A percentile compares a stretch with the other conserved stretches of the same genome.
Conservation (phyloP, 495 filamentous ascomycete species). For the Cudoniella acicularis region DNA sequence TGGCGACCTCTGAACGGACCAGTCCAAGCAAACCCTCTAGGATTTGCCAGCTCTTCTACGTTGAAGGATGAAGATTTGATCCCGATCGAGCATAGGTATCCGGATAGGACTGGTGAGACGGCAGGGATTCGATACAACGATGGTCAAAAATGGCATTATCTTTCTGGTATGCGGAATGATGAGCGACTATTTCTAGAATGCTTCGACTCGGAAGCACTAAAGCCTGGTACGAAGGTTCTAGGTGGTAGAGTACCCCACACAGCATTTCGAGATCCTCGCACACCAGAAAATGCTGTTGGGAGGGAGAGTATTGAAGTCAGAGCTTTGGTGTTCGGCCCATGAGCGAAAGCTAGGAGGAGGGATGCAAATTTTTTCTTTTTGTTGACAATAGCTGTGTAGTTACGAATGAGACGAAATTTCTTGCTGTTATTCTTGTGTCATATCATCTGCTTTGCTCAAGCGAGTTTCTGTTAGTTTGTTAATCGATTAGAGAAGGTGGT, state of each 20-base stretch:
- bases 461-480: too few species aligned
- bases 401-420: too few species aligned
- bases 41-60: conserved; percentile 59
- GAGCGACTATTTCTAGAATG: conserved; percentile 82
- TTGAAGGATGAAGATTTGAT: conserved; percentile 64
- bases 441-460: too few species aligned
- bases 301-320: conserved; percentile 87
- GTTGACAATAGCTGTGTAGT: too few species aligned
- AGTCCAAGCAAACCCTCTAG: conserved; percentile 66
- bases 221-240: conserved; percentile 43
- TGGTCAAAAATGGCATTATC: conserved; percentile 70
- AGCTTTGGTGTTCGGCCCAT: conserved; percentile 72
- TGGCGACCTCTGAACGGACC: conserved; percentile 79
- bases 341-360: too few species aligned
- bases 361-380: too few species aligned
- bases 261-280: conserved; percentile 73
- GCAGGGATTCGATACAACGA: conserved; percentile 62
- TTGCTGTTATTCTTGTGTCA: too few species aligned
- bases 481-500: too few species aligned
- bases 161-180: conserved; percentile 69
- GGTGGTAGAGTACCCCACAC: conserved; percentile 73
- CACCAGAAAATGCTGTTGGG: conserved; percentile 51
- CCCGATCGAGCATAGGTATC: conserved; percentile 71
- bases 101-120: conserved; percentile 68
- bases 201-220: conserved; percentile 60